Base-by-base conservation (phyloP, 75 land plant genomes). In the Picea glauca region DNA sequence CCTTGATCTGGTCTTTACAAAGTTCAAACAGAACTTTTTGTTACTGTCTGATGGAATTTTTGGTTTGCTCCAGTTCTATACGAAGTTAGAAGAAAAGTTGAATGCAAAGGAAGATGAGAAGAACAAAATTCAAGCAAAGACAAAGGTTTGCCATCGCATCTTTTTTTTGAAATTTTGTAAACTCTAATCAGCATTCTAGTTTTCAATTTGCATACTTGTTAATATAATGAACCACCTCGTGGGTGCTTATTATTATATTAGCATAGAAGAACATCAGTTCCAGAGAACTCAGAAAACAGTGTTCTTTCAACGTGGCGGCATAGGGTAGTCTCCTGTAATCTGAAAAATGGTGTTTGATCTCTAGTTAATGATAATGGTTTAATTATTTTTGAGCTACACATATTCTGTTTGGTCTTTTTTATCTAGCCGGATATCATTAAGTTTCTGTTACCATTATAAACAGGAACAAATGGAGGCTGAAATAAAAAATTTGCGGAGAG, bases 71-170 rank as follows among this genome's bases (percentile, higher is more conserved):
- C 68, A 91, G 89, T 90, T 90, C 78, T 80, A 80, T 75, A 79
- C 65, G 61, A 92, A 85, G 80, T 75, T 90, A 82, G 92, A 92
- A 78, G 89, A 87, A 72, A 85, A 86, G 72, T 62, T 80, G 75
- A 88, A 81, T 75, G 91, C 88, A 13, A 90, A 88, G 77, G 94
- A 93, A 84, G 85, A 77, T 61, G 91, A 92, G 81, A 85, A 80
- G 78, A 81, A 79, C 58, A 85, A 88, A 76, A 81, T 85, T 33
- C 88, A 92, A 72, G 89, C 87, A 38, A 90, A 72, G 73, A 85
- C 83, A 3, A 85, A 84, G 88, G 92, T 88, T 77, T 74, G 78
- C 4, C 9, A 31, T 26, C 18, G 32, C 57, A 31, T 33, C 8
- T 15, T 18, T 35, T 32, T 73, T 18, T 18, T 40, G 38, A 9